Conservation (phyloP, 805 yeast genomes). For the Torulaspora delbrueckii region DNA sequence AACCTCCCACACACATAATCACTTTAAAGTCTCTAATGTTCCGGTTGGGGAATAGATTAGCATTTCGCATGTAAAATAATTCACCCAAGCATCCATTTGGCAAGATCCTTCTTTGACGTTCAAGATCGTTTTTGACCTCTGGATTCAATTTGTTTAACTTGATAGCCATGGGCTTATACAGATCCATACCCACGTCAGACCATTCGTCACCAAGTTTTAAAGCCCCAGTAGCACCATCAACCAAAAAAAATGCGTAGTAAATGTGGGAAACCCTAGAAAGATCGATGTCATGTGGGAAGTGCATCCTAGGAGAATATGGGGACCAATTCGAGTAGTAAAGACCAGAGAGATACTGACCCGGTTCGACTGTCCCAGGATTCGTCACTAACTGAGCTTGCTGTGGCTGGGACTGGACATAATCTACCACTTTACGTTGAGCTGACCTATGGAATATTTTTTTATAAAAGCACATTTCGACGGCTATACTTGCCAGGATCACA, state of each 20-base stretch:
- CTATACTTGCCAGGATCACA: conserved; percentile 8
- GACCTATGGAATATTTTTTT: conserved; percentile 11
- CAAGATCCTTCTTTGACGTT: conserved; percentile 6
- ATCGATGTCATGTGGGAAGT: conserved; percentile 60
- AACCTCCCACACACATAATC: conserved; percentile 82
- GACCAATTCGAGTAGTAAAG: conserved; percentile 62
- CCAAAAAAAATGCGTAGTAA: conserved; percentile 69
- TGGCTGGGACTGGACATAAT: conserved; percentile 6
- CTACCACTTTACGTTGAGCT: conserved; percentile 7
- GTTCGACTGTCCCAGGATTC: not conserved
- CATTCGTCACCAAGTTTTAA: conserved; percentile 55
- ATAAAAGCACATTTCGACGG: conserved; percentile 17
- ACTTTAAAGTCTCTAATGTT: conserved; percentile 43
- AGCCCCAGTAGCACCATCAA: conserved; percentile 50
- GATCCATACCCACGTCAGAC: conserved; percentile 52
- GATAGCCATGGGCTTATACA: conserved; percentile 17
- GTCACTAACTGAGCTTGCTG: not conserved
- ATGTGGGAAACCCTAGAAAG: conserved; percentile 54
- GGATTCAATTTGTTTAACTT: conserved; percentile 5
- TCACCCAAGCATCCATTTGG: conserved; percentile 48
- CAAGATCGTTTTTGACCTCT: not conserved
- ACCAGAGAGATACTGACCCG: conserved; percentile 26
- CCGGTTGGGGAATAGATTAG: conserved; percentile 10
- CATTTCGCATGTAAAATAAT: conserved; percentile 43
- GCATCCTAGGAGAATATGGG: conserved; percentile 55